Evolutionary conservation across 495 filamentous ascomycete genomes (phyloP).

Genomic region (Penicillium lividum): DNA sequence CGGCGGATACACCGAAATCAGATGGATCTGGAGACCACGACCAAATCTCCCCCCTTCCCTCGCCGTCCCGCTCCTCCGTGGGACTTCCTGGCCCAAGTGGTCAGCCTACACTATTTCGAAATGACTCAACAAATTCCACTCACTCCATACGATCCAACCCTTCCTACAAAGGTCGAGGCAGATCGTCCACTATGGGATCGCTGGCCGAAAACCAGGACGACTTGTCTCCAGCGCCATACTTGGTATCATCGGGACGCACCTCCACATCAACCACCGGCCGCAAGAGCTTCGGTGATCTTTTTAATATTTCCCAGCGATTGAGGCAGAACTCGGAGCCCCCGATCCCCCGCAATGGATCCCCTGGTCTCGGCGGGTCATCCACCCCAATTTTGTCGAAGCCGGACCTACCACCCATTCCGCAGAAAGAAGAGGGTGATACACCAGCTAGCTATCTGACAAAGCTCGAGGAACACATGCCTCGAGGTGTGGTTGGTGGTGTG

Average conservation of each 20-base stretch:
- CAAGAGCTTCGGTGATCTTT: conserved; percentile 86
- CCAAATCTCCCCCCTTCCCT: conserved; percentile 53
- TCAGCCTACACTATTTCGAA: conserved; percentile 50
- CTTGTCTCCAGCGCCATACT: conserved; percentile 56
- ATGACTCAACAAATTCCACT: conserved; percentile 65
- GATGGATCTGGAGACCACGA: conserved; percentile 35
- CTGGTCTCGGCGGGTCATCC: conserved; percentile 51
- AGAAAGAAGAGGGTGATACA: conserved; percentile 83
- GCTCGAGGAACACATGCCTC: conserved; percentile 74
- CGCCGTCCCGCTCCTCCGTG: conserved; percentile 55
- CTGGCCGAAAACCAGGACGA: conserved; percentile 57
- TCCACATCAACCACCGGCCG: conserved; percentile 82
- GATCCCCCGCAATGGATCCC: conserved; percentile 60
- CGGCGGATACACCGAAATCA: conserved; percentile 27
- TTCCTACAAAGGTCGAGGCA: conserved; percentile 57
- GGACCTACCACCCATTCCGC: conserved; percentile 68
- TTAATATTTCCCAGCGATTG: conserved; percentile 70
- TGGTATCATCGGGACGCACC: conserved; percentile 63
- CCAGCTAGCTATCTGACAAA: conserved; percentile 85
- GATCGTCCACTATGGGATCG: conserved; percentile 91
- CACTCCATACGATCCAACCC: conserved; percentile 76
- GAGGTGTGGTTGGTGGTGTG: conserved; percentile 75
- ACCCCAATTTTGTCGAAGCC: conserved; percentile 75
- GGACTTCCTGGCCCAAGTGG: conserved; percentile 39
- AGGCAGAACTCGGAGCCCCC: conserved; percentile 74